Evolutionary conservation across 192 early-diverging fungal species (phyloP).

Genomic region (Neocallimastix lanati): DNA sequence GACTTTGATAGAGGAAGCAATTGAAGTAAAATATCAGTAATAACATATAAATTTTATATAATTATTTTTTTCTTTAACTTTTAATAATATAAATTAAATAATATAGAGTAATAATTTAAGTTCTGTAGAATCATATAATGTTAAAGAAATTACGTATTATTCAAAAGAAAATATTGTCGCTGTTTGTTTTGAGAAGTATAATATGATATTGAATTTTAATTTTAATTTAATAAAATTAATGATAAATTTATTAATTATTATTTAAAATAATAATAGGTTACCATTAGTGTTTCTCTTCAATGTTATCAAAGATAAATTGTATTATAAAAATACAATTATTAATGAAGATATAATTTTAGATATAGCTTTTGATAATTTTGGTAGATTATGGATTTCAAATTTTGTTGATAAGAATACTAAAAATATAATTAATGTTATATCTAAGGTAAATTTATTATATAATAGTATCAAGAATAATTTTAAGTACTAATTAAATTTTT

Average conservation of each 20-base stretch:
- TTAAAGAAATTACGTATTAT: not conserved
- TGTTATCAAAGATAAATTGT: not conserved
- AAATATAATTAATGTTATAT: not conserved
- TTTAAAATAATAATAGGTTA: not conserved
- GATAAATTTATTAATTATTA: not conserved
- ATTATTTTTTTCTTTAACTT: too few relatives aligned
- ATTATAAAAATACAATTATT: not conserved
- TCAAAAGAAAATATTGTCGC: not conserved
- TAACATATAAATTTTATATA: too few relatives aligned
- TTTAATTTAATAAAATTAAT: too few relatives aligned
- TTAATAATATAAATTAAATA: too few relatives aligned
- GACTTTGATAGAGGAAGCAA: not conserved
- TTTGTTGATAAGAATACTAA: not conserved
- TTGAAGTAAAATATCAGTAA: not conserved
- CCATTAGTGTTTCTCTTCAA: not conserved
- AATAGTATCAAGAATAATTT: too few relatives aligned
- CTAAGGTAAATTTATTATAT: not conserved
- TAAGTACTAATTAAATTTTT: too few relatives aligned
- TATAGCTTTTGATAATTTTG: not conserved
- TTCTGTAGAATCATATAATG: not conserved
- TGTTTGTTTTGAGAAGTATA: not conserved
- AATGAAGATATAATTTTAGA: not conserved
- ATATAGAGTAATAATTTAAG: not conserved
- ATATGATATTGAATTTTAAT: too few relatives aligned
- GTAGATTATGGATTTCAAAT: not conserved